A percentile compares a stretch with the other conserved stretches of the same genome.
Evolutionary conservation across 768 basidiomycete species (phyloP).

Genomic region (Suillus cothurnatus): DNA sequence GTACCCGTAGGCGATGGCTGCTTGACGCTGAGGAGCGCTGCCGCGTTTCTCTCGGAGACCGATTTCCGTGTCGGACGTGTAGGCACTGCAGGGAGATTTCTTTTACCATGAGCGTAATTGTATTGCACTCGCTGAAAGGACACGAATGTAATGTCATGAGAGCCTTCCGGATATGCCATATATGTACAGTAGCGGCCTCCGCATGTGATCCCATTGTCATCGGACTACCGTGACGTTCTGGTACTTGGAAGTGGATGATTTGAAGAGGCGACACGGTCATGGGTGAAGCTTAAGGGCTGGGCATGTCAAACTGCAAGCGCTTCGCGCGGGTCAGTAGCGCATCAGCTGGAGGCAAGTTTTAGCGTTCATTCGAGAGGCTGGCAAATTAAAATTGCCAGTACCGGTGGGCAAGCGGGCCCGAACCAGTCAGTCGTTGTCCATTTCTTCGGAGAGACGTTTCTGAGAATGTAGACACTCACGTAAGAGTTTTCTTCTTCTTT

Average conservation of each 20-base stretch:
- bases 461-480: neutral
- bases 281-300: constrained; percentile 1
- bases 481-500: neutral
- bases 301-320: neutral
- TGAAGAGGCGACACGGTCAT: neutral
- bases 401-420: neutral
- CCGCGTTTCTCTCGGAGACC: neutral
- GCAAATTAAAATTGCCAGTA: neutral
- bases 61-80: neutral
- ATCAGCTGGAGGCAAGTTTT: constrained; percentile 1
- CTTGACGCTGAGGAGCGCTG: neutral
- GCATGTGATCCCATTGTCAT: neutral
- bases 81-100: neutral
- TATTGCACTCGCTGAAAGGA: neutral
- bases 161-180: neutral
- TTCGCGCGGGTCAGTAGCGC: neutral
- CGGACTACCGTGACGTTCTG: neutral
- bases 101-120: neutral
- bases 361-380: neutral
- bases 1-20: neutral
- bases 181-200: neutral
- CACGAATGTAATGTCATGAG: too few species aligned
- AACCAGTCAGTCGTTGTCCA: neutral
- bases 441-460: neutral
- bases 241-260: neutral